Evolutionary conservation across 352 stramenopile genomes (phyloP), one percentile per base, ranked within the genome.

Genomic region (Phytophthora fragariaefolia): DNA sequence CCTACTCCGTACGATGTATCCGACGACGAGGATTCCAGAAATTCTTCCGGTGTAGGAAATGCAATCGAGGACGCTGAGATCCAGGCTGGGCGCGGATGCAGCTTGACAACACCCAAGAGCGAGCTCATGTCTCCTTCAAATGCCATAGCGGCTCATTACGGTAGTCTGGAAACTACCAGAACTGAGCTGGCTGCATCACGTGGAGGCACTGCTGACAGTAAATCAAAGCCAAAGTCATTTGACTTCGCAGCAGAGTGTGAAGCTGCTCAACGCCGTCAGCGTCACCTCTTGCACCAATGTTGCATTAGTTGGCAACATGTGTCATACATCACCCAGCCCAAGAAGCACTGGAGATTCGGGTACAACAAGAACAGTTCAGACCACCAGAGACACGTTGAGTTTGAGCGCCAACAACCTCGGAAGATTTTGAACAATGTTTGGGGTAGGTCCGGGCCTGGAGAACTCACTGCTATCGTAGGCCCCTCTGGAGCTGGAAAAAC

Each of bases 391-490:
- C 38, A 6, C 23, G 15, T 36, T 24, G 27, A 58, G 20, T 36
- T 60, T 5, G 36, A 59, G 30, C 8, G 6, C 27, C 49, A 49
- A 32, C 26, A 64, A 43, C 52, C 56, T 42, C 32, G 58, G 12
- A 73, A 68, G 48, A 90, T 93, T 34, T 63, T 93, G 2, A 75
- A 73, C 20, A 82, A 87, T 45, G 73, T 91, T 6, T 82, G 79
- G 48, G 85, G 85, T 0, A 72, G 80, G 57, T 90, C 79, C 0
- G 68, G 58, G 0, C 83, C 85, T 1, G 81, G 82, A 20, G 83
- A 91, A 10, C 76, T 93, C 46, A 91, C 80, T 1, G 83, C 80
- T 24, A 84, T 92, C 57, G 84, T 93, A 28, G 83, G 83, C 1
- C 82, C 83, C 1, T 92, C 83, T 0, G 83, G 81, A 24, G 71